Base-by-base conservation (phyloP, 2,329 filamentous ascomycete species). In the Phaeoacremonium minimum region DNA sequence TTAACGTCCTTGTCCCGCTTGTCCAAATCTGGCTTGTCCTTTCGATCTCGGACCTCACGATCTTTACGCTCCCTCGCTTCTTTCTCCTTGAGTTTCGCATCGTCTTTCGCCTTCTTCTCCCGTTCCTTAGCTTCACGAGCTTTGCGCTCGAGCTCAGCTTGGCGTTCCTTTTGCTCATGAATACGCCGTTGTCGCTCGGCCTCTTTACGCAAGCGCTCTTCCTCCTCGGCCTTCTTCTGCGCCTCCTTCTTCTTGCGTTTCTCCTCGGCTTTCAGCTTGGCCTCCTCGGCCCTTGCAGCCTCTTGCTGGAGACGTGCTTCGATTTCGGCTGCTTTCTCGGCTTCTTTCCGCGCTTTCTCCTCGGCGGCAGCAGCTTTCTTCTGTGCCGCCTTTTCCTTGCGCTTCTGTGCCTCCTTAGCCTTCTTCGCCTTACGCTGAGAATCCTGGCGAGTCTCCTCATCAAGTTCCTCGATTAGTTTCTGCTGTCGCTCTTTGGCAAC, bases 361-460 rank as follows among this genome's bases (percentile, higher is more conserved):
- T 96, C 91, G n/a, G 91, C 87, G 46, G 86, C 81, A 4, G 82
- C 83, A 56, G 88, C 83, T 63, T 91, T 94, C 66, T 95, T 91
- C 53, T 88, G 81, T 15, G 83, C 83, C 45, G 90, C 88, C 68
- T 91, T 95, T 53, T 95, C 90, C 63, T 95, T 97, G 57, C 87
- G 87, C 71, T 93, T 95, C 59, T 95, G 87, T 13, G 93, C 90
- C 54, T 95, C 91, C 55, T 88, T 88, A 32, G 88, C 86, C 61
- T 91, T 95, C 67, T 96, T 96, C 15, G 87, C 89, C 57, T 93
- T 90, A 44, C 85, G 84, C 58, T 91, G 78, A 35, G 82, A 77
- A 43, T 86, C 82, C 33, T 83, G 77, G 37, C 80, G 79, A 45
- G 79, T 77, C 58, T 98, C 93, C 56, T 95, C 87, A 47, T 90